phyloP scores from a whole-genome alignment of 2,329 filamentous ascomycete species.

The Sordariomycetes sp. region DNA sequence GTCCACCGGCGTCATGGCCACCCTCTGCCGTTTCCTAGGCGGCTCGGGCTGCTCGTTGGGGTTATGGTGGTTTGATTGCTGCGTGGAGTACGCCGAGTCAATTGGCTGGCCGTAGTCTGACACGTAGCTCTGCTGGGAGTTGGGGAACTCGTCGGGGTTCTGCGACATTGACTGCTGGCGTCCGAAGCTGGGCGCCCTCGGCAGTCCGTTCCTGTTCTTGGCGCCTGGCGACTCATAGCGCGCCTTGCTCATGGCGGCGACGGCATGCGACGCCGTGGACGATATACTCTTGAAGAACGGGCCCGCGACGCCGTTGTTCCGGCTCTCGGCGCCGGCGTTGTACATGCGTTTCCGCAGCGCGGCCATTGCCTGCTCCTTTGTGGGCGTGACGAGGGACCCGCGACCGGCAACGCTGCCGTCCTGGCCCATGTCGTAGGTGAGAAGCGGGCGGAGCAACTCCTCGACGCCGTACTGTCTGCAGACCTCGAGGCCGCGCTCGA shows the following conservation, averaged over 20 bases:
- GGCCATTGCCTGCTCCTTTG: slow-evolving; percentile 97
- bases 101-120: slow-evolving; percentile 63
- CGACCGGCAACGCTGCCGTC: slow-evolving; percentile 60
- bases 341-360: slow-evolving; percentile 88
- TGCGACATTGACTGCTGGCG: slow-evolving; percentile 56
- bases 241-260: slow-evolving; percentile 93
- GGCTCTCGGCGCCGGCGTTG: slow-evolving; percentile 51
- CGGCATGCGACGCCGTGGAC: slow-evolving; percentile 78
- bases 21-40: slow-evolving; percentile 63
- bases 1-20: slow-evolving; percentile 39
- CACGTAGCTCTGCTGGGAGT: slow-evolving; percentile 72
- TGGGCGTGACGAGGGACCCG: slow-evolving; percentile 80
- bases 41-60: slow-evolving; percentile 39
- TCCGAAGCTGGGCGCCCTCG: slow-evolving; percentile 55
- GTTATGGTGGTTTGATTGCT: slow-evolving; percentile 20
- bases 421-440: slow-evolving; percentile 70
- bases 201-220: slow-evolving; percentile 44
- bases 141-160: slow-evolving; percentile 55
- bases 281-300: slow-evolving; percentile 98
- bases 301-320: slow-evolving; percentile 55
- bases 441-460: slow-evolving; percentile 57
- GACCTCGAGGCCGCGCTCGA: slow-evolving; percentile 81
- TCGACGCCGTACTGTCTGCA: slow-evolving; percentile 72
- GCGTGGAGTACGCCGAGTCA: slow-evolving; percentile 59
- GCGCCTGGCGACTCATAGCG: slow-evolving; percentile 79